A percentile compares a stretch with the other conserved stretches of the same genome.
phyloP scores from a whole-genome alignment of 2,329 filamentous ascomycete genomes.

The Magnaporthiopsis rhizophila region DNA sequence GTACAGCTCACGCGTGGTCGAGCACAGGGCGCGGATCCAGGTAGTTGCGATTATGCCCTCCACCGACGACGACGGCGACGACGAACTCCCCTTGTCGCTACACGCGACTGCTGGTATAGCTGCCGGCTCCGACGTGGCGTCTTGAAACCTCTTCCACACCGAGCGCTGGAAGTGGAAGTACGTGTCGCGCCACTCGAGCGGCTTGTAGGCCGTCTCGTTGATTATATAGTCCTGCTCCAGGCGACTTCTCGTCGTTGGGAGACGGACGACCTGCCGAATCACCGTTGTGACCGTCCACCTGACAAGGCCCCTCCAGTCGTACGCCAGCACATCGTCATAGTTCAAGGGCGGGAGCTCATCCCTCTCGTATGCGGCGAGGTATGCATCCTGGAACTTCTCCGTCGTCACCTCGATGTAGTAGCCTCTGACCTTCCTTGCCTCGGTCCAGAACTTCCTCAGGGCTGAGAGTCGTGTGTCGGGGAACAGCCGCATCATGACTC shows the following conservation, averaged over 20 bases:
- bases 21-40: conserved; percentile 52
- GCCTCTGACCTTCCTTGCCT: conserved; percentile 40
- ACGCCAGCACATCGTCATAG: conserved; percentile 53
- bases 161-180: conserved; percentile 47
- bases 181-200: conserved; percentile 44
- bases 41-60: conserved; percentile 38
- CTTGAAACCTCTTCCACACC: conserved; percentile 49
- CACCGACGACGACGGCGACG: background rate
- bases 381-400: conserved; percentile 55
- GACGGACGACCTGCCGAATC: conserved; percentile 33
- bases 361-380: conserved; percentile 57
- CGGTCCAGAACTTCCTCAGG: conserved; percentile 48
- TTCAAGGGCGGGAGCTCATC: conserved; percentile 54
- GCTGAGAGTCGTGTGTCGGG: conserved; percentile 42
- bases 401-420: conserved; percentile 49
- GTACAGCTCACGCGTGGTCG: conserved; percentile 42
- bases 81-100: background rate
- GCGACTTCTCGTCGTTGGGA: conserved; percentile 38
- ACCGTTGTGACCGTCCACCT: conserved; percentile 55
- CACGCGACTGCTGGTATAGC: conserved; percentile 19
- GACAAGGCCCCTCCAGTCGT: conserved; percentile 61
- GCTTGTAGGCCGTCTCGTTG: conserved; percentile 24
- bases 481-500: conserved; percentile 47
- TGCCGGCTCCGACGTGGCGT: conserved; percentile 40
- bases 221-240: conserved; percentile 35